Base-by-base conservation (phyloP, 2,329 filamentous ascomycete genomes). In the Verticillium klebahnii region DNA sequence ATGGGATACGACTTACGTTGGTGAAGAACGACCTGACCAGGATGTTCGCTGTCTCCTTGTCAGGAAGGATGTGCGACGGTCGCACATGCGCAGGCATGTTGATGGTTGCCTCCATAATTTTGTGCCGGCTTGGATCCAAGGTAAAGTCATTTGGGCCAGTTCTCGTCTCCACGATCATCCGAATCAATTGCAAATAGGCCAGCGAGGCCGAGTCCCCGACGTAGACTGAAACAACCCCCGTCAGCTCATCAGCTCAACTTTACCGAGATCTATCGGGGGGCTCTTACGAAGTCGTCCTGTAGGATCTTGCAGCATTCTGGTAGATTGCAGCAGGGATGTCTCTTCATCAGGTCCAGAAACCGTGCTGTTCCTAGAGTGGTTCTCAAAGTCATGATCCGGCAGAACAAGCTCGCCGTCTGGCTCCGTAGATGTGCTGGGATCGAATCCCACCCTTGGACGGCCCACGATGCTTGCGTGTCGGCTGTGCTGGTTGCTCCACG, bases 171-270 rank as follows among this genome's bases (percentile, higher is more conserved):
- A 89, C 84, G 66, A 88, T 82, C 73, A 84, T 82, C 11, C 86
- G 82, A 19, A 89, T 80, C 55, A 85, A 74, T 61, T 88, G 83
- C 3, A 89, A 74, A 66, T 85, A 88, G 0, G 86, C 85, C 6
- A 88, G 74, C 0, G 84, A 84, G 1, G 85, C 85, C 2, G 86
- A 85, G 65, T 88, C 84, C n/a, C 86, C 86, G 63, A 88, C 78
- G 64, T 87, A 88, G 29, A 86, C 83, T 85, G 36, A 1, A 34
- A 23, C 23, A 5, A 23, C 9, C 1, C 59, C 50, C 63, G 62
- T 70, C 54, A 69, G 68, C 15, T 39, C 19, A 36, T 70, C 54
- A 69, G 68, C 15, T 39, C 19, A 36, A 25, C 8, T 7, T 14
- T 23, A 12, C 34, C 36, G 40, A 23, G 31, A 50, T 23, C 23